A percentile compares a stretch with the other conserved stretches of the same genome.
phyloP scores from a whole-genome alignment of 768 basidiomycete genomes.

The Lentinula detonsa region DNA sequence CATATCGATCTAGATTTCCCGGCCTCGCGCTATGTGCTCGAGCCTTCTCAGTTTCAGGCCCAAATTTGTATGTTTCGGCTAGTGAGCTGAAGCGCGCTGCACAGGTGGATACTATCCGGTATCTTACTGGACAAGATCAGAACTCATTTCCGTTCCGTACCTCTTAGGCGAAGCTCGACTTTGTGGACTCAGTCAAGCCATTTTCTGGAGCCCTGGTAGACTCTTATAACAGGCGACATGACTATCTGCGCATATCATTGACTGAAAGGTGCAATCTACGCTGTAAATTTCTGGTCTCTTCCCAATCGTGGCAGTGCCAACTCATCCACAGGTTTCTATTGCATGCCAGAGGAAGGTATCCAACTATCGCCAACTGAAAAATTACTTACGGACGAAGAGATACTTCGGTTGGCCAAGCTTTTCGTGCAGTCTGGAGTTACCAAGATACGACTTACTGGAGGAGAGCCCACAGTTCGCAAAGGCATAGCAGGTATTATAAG shows the following conservation, averaged over 20 bases:
- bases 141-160: background rate
- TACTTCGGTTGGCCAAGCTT: slow-evolving; percentile 64
- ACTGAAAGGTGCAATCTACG: slow-evolving; percentile 87
- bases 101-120: background rate
- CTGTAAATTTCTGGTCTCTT: slow-evolving; percentile 35
- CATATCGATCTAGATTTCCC: background rate
- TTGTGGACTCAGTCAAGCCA: slow-evolving; percentile 41
- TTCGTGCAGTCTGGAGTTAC: slow-evolving; percentile 81
- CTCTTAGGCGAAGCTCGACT: slow-evolving; percentile 48
- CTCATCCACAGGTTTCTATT: slow-evolving; percentile 67
- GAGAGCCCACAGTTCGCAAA: slow-evolving; percentile 82
- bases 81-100: slow-evolving; percentile 1
- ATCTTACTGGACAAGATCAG: background rate
- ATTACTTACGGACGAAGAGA: slow-evolving; percentile 71
- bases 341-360: slow-evolving; percentile 82
- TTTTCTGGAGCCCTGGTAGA: slow-evolving; percentile 58
- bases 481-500: slow-evolving; percentile 67
- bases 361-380: slow-evolving; percentile 64
- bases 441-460: slow-evolving; percentile 85
- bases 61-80: background rate
- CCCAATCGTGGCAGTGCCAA: background rate
- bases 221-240: slow-evolving; percentile 60
- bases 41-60: background rate
- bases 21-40: background rate
- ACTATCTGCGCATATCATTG: slow-evolving; percentile 84